Evolutionary conservation across 257 asterid species (phyloP), one percentile per base, ranked within the genome.

Genomic region (Penstemon davidsonii): DNA sequence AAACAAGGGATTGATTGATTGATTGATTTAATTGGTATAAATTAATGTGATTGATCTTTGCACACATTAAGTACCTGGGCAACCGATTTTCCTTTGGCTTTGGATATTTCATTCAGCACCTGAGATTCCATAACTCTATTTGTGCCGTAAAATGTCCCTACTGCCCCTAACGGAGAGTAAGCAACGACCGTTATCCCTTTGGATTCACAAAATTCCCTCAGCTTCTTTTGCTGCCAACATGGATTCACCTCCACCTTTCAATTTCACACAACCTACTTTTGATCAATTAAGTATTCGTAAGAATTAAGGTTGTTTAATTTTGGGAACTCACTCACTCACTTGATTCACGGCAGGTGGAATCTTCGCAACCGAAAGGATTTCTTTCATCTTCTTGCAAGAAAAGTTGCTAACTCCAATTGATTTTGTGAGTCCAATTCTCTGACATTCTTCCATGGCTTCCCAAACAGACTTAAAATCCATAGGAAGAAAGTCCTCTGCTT

Each of bases 201-300:
- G 0, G 69, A 80, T 60, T 73, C 82, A 78, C 96, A 87, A 70
- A 83, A 85, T 3, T 85, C 73, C 75, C 74, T 83, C 72, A 87
- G 73, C 75, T 85, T 81, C 88, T 78, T 80, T 52, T 89, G 95
- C 66, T 83, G 95, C 95, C 95, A 87, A 78, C 90, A 85, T 15
- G 92, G 95, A 73, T 78, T 87, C 39, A 85, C 85, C 83, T 89
- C 95, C 19, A 89, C 92, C 96, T 89, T 65, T 18, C 70, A 67
- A 67, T 73, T 44, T 8, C 40, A 53, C 64, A 66, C 33, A 25
- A 25, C 33, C 1, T 2, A 2, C 33, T 25, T 25, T 25, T 25
- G 33, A 25, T 25, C 1, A 1, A 25, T 0, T 25, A n/a, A 12
- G 9, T 11, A 39, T 51, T 5, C 19, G 3, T 12, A 1, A 40